Evolutionary conservation across 176 grass and related monocot genomes (phyloP).

Genomic region (Zoysia pacifica): DNA sequence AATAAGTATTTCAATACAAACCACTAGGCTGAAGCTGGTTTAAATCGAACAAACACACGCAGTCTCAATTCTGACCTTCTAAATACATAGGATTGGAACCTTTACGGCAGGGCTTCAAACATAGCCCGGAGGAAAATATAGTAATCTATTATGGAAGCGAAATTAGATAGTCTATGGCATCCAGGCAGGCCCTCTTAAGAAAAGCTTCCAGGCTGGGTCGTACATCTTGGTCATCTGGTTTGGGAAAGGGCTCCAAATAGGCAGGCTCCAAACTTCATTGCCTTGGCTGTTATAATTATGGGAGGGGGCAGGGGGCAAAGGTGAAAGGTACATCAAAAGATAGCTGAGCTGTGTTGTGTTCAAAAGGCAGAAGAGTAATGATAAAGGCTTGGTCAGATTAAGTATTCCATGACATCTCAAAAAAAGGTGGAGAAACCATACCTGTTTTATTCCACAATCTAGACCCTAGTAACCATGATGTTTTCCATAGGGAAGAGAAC

Average conservation of each 20-base stretch:
- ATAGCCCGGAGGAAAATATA: slow-evolving; percentile 13
- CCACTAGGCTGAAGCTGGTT: slow-evolving; percentile 41
- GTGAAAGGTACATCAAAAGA: slow-evolving; percentile 66
- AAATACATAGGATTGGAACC: slow-evolving; percentile 55
- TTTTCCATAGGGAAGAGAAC: slow-evolving; percentile 60
- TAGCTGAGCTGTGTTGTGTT: slow-evolving; percentile 57
- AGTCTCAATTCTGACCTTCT: slow-evolving; percentile 44
- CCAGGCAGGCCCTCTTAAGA: slow-evolving; percentile 51
- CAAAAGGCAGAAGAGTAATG: slow-evolving; percentile 48
- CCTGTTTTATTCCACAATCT: slow-evolving; percentile 13
- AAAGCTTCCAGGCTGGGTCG: slow-evolving; percentile 65
- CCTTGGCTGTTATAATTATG: slow-evolving; percentile 63
- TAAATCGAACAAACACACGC: slow-evolving; percentile 40
- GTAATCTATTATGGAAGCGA: slow-evolving; percentile 45
- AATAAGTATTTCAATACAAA: slow-evolving; percentile 46
- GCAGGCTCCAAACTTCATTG: slow-evolving; percentile 69
- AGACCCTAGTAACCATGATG: slow-evolving; percentile 66
- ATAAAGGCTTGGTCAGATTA: slow-evolving; percentile 35
- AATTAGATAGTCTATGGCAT: slow-evolving; percentile 53
- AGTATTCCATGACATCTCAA: slow-evolving; percentile 38
- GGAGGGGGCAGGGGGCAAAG: slow-evolving; percentile 46
- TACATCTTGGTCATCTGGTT: slow-evolving; percentile 70
- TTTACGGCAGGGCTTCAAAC: background rate
- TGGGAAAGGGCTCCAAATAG: slow-evolving; percentile 67
- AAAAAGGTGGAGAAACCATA: background rate